Base-by-base conservation (phyloP, 768 basidiomycete genomes). In the Sporobolomyces phaffii region DNA sequence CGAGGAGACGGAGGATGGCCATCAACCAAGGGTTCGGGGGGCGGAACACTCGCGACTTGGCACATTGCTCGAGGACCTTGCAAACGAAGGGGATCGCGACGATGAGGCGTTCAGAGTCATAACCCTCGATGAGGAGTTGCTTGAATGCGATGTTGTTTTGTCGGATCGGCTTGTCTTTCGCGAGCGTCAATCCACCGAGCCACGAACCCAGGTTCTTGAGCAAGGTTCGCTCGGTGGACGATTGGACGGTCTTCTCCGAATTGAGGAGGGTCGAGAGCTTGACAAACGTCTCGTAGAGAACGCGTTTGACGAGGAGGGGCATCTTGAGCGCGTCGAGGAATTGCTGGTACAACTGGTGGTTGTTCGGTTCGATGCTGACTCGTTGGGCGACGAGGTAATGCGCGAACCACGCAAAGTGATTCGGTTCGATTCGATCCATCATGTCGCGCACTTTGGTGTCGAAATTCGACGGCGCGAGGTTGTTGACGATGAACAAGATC, bases 21-120 rank as follows among this genome's bases (percentile, higher is more conserved):
- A 97, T 93, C 54, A 99, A 79, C 96, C 96, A 99, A 2, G 96
- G 96, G 77, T 97, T 99, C 29, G 96, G 96, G 24, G 91, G 88
- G 74, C 84, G 87, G 84, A 99, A 99, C 31, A 98, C 89, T 70
- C 82, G 87, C 36, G 94, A 98, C 75, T 87, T 86, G 52, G 86
- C 83, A 68, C 90, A 91, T 50, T 89, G 89, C 76, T 92, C 90
- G 50, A 99, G 83, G 2, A 91, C 88, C 78, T 96, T 96, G 85
- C 94, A 98, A 41, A 98, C 90, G 77, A 98, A 99, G 0, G 96
- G 91, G 63, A 99, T 96, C 14, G 92, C 91, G 26, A 97, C 90
- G 51, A 93, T 84, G 40, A 97, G 81, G 44, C 93, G 86, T 51
- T 89, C 88, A 66, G 83, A 89, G 73, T 97, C 94, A 77, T 89